Conservation (phyloP, 345 rosid species). For the Hirschfeldia incana region DNA sequence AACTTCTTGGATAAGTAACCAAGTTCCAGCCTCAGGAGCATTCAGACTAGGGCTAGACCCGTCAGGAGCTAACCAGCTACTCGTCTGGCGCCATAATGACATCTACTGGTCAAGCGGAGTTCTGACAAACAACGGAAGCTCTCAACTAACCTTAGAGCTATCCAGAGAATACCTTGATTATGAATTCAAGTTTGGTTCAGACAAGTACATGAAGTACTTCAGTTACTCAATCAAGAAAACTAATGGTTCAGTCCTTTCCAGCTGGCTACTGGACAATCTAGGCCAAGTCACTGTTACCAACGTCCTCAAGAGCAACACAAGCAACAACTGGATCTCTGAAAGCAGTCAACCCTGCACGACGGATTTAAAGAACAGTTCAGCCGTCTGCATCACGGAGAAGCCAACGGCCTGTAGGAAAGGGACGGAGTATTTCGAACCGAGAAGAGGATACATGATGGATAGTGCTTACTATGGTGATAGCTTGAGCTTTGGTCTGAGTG, state of each 20-base stretch:
- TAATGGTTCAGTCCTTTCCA: constrained; percentile 39
- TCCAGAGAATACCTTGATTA: constrained; percentile 34
- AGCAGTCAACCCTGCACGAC: constrained; percentile 38
- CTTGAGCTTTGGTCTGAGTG: constrained; percentile 45
- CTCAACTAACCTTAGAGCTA: constrained; percentile 42
- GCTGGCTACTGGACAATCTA: constrained; percentile 51
- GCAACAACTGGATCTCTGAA: constrained; percentile 34
- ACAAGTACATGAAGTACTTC: constrained; percentile 50
- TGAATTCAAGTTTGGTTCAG: constrained; percentile 45
- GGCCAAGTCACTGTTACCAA: constrained; percentile 50
- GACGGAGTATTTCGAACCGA: constrained; percentile 43
- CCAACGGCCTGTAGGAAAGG: constrained; percentile 51
- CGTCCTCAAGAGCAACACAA: constrained; percentile 10
- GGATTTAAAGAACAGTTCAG: constrained; percentile 42
- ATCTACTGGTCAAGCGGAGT: constrained; percentile 62
- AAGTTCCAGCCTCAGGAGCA: constrained; percentile 56
- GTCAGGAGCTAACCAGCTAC: constrained; percentile 43
- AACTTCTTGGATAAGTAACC: constrained; percentile 52
- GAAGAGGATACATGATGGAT: constrained; percentile 46
- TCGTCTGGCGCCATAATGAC: constrained; percentile 49
- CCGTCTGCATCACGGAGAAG: constrained; percentile 53
- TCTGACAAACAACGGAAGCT: constrained; percentile 47
- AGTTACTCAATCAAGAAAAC: constrained; percentile 43
- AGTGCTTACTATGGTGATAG: constrained; percentile 24
- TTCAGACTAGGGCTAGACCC: constrained; percentile 62